phyloP scores from a whole-genome alignment of 2,329 filamentous ascomycete species.

The Pseudogymnoascus sp. region DNA sequence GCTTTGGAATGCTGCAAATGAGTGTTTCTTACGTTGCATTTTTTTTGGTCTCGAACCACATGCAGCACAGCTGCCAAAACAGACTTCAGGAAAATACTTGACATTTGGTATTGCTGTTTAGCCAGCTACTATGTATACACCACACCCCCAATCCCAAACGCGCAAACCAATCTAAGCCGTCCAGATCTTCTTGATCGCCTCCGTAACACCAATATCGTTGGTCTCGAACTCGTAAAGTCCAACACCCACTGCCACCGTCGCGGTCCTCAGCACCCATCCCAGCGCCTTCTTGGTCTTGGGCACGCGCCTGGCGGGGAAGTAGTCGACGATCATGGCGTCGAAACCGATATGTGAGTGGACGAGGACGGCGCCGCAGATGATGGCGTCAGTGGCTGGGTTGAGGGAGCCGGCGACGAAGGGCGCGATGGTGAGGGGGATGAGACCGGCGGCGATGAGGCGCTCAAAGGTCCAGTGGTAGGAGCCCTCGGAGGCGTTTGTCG shows the following conservation, averaged over 20 bases:
- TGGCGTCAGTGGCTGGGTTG: conserved; percentile 79
- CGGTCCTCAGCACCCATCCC: conserved; percentile 69
- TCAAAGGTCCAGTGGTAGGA: conserved; percentile 99
- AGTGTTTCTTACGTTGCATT: neutral
- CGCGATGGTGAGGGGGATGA: conserved; percentile 79
- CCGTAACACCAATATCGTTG: conserved; percentile 90
- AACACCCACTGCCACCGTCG: conserved; percentile 72
- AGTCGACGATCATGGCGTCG: conserved; percentile 83
- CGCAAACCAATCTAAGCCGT: conserved; percentile 48
- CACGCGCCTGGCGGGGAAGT: conserved; percentile 66
- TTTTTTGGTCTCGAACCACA: neutral
- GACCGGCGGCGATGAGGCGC: conserved; percentile 68
- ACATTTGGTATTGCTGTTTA: conserved; percentile 7
- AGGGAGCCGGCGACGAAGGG: conserved; percentile 88
- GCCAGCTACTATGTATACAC: conserved; percentile 6
- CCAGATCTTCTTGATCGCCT: conserved; percentile 84
- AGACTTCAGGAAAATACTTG: neutral
- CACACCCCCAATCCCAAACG: neutral
- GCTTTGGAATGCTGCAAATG: neutral
- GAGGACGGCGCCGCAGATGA: conserved; percentile 73
- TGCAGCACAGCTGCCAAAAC: neutral
- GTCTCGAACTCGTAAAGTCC: conserved; percentile 98
- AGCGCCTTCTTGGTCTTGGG: conserved; percentile 58
- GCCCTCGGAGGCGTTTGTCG: conserved; percentile 68
- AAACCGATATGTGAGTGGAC: conserved; percentile 96